Conservation (phyloP, 2,329 filamentous ascomycete genomes). For the Sclerotinia subarctica region DNA sequence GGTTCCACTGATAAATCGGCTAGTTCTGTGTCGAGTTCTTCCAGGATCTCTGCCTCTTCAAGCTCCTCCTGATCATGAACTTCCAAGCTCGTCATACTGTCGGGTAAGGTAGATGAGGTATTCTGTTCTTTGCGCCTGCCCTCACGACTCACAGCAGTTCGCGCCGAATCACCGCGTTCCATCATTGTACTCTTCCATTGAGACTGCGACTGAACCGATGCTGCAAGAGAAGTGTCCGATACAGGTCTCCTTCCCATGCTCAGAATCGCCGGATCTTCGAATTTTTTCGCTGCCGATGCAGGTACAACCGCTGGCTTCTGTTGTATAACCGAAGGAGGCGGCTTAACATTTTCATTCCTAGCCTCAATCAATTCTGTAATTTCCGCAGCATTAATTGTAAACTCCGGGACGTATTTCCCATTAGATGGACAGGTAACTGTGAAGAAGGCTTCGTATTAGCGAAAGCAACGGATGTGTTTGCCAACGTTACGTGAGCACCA, state of each 20-base stretch:
- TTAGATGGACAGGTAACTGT: conserved; percentile 36
- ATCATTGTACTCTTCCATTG: conserved; percentile 39
- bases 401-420: conserved; percentile 36
- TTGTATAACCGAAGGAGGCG: conserved; percentile 17
- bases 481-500: conserved; percentile 16
- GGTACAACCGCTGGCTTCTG: conserved; percentile 17
- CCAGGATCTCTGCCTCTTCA: conserved; percentile 28
- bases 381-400: conserved; percentile 38
- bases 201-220: conserved; percentile 25
- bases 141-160: conserved; percentile 30
- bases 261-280: conserved; percentile 40
- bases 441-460: conserved; percentile 6
- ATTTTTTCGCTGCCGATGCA: conserved; percentile 23
- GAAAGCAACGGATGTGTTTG: not conserved
- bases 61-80: conserved; percentile 35
- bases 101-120: conserved; percentile 43
- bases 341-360: conserved; percentile 30
- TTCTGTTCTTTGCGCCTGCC: conserved; percentile 32
- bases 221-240: conserved; percentile 20
- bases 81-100: conserved; percentile 45
- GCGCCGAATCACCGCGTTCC: conserved; percentile 31
- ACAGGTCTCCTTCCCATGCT: conserved; percentile 40
- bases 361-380: conserved; percentile 38
- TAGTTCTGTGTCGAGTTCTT: conserved; percentile 30
- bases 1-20: conserved; percentile 26